Evolutionary conservation across 2,329 filamentous ascomycete genomes (phyloP).

Genomic region (Arachnomyces sp.): DNA sequence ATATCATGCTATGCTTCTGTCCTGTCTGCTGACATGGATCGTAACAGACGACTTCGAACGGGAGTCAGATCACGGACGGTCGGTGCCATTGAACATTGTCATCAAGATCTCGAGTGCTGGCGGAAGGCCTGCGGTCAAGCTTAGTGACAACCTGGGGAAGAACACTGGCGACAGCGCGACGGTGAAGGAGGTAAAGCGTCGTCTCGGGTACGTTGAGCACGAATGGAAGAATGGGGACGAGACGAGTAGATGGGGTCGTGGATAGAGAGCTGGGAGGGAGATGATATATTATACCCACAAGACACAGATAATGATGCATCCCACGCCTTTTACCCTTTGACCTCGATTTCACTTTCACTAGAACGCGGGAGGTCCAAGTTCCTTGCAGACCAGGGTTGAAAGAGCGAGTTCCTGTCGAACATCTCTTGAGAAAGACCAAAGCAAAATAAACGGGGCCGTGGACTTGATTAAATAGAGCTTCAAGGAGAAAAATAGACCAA

Average conservation of each 20-base stretch:
- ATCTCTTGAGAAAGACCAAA: too few relatives aligned
- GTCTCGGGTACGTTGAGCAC: slow-evolving; percentile 78
- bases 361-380: too few relatives aligned
- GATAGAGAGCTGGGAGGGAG: too few relatives aligned
- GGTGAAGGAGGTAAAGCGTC: slow-evolving; percentile 73
- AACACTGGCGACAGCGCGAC: slow-evolving; percentile 81
- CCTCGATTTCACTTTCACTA: too few relatives aligned
- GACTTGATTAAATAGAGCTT: too few relatives aligned
- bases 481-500: too few relatives aligned
- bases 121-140: slow-evolving; percentile 79
- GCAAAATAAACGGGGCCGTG: too few relatives aligned
- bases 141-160: slow-evolving; percentile 85
- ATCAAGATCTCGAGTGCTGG: slow-evolving; percentile 87
- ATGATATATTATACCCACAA: neutral
- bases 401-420: too few relatives aligned
- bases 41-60: slow-evolving; percentile 68
- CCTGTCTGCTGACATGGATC: neutral
- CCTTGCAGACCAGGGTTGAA: too few relatives aligned
- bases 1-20: neutral
- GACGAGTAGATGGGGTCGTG: slow-evolving; percentile 63
- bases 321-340: too few relatives aligned
- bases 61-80: slow-evolving; percentile 66
- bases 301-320: too few relatives aligned
- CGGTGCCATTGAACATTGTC: slow-evolving; percentile 88
- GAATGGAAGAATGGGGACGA: slow-evolving; percentile 80